Conservation (phyloP, 192 early-diverging fungal species). For the Linnemannia schmuckeri region DNA sequence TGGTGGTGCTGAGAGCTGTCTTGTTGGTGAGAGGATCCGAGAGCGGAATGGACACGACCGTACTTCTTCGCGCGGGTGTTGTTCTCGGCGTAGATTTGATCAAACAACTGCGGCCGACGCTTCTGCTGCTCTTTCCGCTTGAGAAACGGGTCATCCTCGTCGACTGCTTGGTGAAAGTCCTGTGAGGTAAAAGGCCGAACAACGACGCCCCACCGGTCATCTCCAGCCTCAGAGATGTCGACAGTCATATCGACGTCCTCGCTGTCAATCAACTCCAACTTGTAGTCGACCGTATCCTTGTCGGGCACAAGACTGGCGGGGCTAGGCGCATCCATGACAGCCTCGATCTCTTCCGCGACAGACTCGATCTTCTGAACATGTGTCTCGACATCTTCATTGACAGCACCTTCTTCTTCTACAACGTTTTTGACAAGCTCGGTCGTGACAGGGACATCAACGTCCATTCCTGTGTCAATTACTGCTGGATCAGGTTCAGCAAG, state of each 20-base stretch:
- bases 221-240: background rate
- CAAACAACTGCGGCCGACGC: slow-evolving; percentile 57
- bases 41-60: slow-evolving; percentile 50
- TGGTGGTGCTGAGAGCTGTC: slow-evolving; percentile 28
- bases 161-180: slow-evolving; percentile 24
- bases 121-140: slow-evolving; percentile 43
- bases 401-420: background rate
- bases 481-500: slow-evolving; percentile 14
- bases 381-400: slow-evolving; percentile 14
- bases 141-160: slow-evolving; percentile 38
- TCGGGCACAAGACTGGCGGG: slow-evolving; percentile 32
- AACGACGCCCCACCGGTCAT: slow-evolving; percentile 18
- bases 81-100: slow-evolving; percentile 59
- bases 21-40: slow-evolving; percentile 34
- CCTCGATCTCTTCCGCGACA: background rate
- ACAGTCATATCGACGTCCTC: slow-evolving; percentile 25
- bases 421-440: background rate
- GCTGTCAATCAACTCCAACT: slow-evolving; percentile 27
- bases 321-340: slow-evolving; percentile 14
- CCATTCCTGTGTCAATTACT: background rate
- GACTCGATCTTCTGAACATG: background rate
- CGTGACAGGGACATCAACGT: slow-evolving; percentile 12
- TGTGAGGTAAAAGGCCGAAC: slow-evolving; percentile 19
- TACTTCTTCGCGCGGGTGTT: slow-evolving; percentile 51
- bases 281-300: slow-evolving; percentile 32